Evolutionary conservation across 257 asterid species (phyloP).

Genomic region (Scutellaria baicalensis): DNA sequence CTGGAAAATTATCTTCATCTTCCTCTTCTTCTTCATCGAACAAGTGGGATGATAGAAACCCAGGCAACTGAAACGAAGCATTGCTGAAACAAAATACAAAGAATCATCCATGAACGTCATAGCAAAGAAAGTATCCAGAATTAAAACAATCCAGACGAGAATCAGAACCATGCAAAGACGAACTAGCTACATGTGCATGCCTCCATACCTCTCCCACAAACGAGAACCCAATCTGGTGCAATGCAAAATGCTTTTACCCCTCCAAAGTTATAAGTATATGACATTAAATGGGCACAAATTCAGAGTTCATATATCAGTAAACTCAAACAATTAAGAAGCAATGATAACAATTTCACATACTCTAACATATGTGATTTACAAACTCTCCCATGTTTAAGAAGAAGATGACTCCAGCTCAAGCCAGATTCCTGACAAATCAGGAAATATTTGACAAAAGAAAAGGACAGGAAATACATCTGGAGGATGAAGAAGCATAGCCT

Average conservation of each 20-base stretch:
- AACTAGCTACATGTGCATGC: slow-evolving; percentile 3
- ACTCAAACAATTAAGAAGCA: not conserved
- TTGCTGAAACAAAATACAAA: slow-evolving; percentile 45
- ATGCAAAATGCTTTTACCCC: not conserved
- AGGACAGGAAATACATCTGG: no score
- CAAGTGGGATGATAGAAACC: slow-evolving; percentile 32
- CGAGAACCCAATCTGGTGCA: not conserved
- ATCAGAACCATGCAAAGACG: slow-evolving; percentile 1
- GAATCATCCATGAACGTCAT: not conserved
- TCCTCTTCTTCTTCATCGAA: slow-evolving; percentile 61
- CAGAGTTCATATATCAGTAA: not conserved
- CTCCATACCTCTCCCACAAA: not conserved
- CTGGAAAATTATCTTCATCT: slow-evolving; percentile 50
- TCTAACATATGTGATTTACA: not conserved
- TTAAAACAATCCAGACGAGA: not conserved
- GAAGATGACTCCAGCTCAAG: no score
- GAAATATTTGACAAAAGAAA: no score
- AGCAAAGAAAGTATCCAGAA: slow-evolving; percentile 4
- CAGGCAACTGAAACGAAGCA: slow-evolving; percentile 58
- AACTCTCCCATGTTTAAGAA: no score
- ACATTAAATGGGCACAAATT: not conserved
- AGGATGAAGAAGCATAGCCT: no score
- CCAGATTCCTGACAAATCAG: no score
- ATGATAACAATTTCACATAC: not conserved
- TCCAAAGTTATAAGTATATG: not conserved